Percentiles rank a stretch among this genome's conserved stretches.
Evolutionary conservation across 352 stramenopile genomes (phyloP).

Genomic region (Pythium insidiosum): DNA sequence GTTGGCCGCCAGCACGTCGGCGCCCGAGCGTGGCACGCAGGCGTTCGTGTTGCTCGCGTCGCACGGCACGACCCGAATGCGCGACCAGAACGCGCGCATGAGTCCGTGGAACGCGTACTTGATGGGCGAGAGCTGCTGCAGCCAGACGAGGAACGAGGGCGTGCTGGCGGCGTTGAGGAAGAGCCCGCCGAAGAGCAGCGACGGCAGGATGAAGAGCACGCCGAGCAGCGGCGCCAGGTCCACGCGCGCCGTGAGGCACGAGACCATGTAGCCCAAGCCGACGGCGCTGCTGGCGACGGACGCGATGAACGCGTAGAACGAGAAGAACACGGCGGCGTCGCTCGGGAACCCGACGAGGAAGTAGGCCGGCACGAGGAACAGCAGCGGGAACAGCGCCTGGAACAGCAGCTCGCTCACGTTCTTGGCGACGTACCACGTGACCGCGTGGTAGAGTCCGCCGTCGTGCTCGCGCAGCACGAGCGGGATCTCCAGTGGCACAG

Average conservation of each 20-base stretch:
- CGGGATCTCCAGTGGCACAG: no score
- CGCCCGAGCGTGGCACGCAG: constrained; percentile 9
- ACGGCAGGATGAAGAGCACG: constrained; percentile 32
- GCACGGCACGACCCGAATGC: constrained; percentile 28
- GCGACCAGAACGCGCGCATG: constrained; percentile 35
- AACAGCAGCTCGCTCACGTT: constrained; percentile 41
- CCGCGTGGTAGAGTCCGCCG: constrained; percentile 24
- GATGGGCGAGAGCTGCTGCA: constrained; percentile 49
- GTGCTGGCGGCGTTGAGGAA: constrained; percentile 31
- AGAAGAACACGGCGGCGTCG: constrained; percentile 23
- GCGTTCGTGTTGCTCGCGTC: constrained; percentile 28
- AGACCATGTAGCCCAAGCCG: constrained; percentile 30
- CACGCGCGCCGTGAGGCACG: constrained; percentile 8
- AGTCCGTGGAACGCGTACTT: constrained; percentile 38
- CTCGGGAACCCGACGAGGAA: constrained; percentile 35
- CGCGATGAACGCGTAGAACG: constrained; percentile 24
- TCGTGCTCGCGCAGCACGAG: constrained; percentile 35
- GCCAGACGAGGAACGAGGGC: constrained; percentile 39
- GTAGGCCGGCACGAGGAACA: constrained; percentile 28
- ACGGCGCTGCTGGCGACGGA: constrained; percentile 21
- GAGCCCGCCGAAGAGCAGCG: constrained; percentile 38
- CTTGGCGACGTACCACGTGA: constrained; percentile 34
- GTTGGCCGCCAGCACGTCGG: constrained; percentile 18
- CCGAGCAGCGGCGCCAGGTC: constrained; percentile 31
- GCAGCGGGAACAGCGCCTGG: constrained; percentile 30